phyloP scores from a whole-genome alignment of 2,329 filamentous ascomycete genomes.

The Colletotrichum camelliae region DNA sequence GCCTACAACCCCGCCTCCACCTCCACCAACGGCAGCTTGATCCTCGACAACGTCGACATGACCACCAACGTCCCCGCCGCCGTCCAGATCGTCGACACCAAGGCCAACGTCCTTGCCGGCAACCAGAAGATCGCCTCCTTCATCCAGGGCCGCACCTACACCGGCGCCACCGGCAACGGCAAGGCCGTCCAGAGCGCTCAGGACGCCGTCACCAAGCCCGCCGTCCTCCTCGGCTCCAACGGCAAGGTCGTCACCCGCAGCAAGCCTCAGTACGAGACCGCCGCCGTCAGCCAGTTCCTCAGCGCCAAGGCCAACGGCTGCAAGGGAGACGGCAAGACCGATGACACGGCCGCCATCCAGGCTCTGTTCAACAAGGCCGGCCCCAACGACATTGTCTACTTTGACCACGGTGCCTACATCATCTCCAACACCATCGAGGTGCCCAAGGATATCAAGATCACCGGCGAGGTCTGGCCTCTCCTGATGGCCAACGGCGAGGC shows the following conservation, averaged over 20 bases:
- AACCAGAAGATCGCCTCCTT: conserved; percentile 74
- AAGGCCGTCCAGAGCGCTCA: conserved; percentile 66
- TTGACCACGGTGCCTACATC: conserved; percentile 77
- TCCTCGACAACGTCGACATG: conserved; percentile 92
- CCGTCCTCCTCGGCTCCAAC: conserved; percentile 62
- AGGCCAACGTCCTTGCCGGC: conserved; percentile 68
- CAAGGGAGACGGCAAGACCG: conserved; percentile 84
- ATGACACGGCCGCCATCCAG: conserved; percentile 88
- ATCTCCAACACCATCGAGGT: conserved; percentile 74
- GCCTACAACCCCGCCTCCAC: conserved; percentile 69
- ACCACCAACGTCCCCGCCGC: conserved; percentile 68
- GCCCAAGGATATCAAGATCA: conserved; percentile 83
- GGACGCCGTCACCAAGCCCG: conserved; percentile 66
- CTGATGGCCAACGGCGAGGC: conserved; percentile 81
- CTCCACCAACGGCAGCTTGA: conserved; percentile 78
- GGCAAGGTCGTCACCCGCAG: conserved; percentile 81
- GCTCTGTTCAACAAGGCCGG: conserved; percentile 72
- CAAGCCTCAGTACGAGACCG: conserved; percentile 85
- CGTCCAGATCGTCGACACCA: conserved; percentile 63
- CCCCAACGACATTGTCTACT: conserved; percentile 71
- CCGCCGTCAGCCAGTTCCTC: conserved; percentile 73
- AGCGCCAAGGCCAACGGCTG: conserved; percentile 85
- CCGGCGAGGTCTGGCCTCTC: conserved; percentile 89
- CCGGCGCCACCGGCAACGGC: conserved; percentile 42
- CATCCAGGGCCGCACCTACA: conserved; percentile 81